These are phyloP conservation scores for Adenanthera pavonina DNA, from an alignment of 306 rosid genomes.

Conservation along the genomic window DNA sequence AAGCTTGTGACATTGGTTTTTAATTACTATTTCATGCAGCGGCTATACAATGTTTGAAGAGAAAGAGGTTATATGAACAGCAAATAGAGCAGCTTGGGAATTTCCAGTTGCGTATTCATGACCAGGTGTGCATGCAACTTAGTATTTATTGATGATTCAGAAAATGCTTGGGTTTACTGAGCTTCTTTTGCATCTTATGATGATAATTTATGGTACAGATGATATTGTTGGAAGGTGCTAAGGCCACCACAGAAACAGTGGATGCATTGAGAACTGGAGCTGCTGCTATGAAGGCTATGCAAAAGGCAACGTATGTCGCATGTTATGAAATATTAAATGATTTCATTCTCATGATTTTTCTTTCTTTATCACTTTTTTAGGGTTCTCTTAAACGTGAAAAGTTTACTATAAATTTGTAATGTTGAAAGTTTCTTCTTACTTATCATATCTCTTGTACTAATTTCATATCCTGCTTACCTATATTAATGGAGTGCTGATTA, in stretches of 20 bases:
- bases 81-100: slow-evolving; percentile 98
- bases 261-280: slow-evolving; percentile 98
- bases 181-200: slow-evolving; percentile 36
- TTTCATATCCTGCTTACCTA: not conserved
- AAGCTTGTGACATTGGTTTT: not conserved
- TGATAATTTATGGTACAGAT: slow-evolving; percentile 57
- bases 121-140: slow-evolving; percentile 68
- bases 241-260: slow-evolving; percentile 98
- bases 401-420: not conserved
- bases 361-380: not conserved
- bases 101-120: slow-evolving; percentile 96
- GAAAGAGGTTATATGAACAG: slow-evolving; percentile 92
- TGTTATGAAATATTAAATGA: slow-evolving; percentile 15
- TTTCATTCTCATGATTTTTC: not conserved
- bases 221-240: slow-evolving; percentile 98
- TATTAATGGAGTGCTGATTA: slow-evolving; percentile 14
- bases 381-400: not conserved
- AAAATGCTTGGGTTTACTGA: not conserved
- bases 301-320: slow-evolving; percentile 83
- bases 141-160: slow-evolving; percentile 7
- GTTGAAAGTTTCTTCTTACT: not conserved
- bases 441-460: not conserved
- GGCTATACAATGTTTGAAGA: slow-evolving; percentile 96
- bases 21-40: slow-evolving; percentile 53
- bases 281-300: slow-evolving; percentile 98